Conservation (phyloP, 371 early-diverging fungal genomes). For the Nematocida parisii region DNA sequence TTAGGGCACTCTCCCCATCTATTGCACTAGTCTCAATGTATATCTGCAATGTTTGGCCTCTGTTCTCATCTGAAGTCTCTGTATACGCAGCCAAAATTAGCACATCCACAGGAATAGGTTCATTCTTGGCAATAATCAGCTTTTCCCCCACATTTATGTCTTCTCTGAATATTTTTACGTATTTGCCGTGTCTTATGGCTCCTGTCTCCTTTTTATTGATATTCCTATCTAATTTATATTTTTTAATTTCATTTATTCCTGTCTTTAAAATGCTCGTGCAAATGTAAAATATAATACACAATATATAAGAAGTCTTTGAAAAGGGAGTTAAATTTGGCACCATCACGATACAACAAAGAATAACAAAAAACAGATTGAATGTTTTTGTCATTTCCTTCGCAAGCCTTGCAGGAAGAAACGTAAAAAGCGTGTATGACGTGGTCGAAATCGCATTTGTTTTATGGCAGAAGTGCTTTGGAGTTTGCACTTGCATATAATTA, state of each 20-base stretch:
- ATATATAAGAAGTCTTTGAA: constrained; percentile 65
- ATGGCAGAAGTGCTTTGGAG: constrained; percentile 11
- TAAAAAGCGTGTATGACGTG: constrained; percentile 72
- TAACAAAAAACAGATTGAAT: constrained; percentile 84
- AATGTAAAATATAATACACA: constrained; percentile 77
- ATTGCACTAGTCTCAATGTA: constrained; percentile 89
- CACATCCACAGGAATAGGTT: constrained; percentile 73
- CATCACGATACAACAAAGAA: constrained; percentile 78
- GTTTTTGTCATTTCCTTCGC: constrained; percentile 82
- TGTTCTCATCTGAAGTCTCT: constrained; percentile 53
- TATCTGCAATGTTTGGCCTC: constrained; percentile 66
- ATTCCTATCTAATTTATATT: constrained; percentile 76
- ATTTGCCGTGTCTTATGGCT: constrained; percentile 19
- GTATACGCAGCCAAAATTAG: constrained; percentile 70
- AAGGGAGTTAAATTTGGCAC: constrained; percentile 76
- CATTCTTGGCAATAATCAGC: constrained; percentile 70
- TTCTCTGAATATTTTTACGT: constrained; percentile 33
- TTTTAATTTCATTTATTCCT: constrained; percentile 82
- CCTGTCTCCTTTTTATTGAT: constrained; percentile 10
- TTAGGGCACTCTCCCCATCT: constrained; percentile 90
- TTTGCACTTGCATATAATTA: constrained; percentile 21
- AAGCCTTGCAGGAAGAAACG: constrained; percentile 84
- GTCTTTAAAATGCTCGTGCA: constrained; percentile 82
- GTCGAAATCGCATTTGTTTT: constrained; percentile 33
- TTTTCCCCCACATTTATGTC: constrained; percentile 72